Percentiles rank a stretch among this genome's conserved stretches.
These are phyloP conservation scores for Alternaria brassicicola DNA, from an alignment of 2,329 filamentous ascomycete species.

Conservation along the genomic window DNA sequence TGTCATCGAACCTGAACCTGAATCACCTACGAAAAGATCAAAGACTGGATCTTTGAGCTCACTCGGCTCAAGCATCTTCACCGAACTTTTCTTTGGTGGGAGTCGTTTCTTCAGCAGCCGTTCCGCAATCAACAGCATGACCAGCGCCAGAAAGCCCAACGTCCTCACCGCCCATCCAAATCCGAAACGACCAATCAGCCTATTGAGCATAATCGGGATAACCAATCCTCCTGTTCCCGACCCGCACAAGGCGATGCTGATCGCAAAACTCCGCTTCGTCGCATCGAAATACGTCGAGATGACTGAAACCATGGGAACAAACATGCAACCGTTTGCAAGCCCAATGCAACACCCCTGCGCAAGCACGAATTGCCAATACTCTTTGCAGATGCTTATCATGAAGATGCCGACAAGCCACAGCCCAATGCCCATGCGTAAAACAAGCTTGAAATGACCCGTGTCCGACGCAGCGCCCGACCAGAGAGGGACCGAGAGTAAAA, in stretches of 20 bases:
- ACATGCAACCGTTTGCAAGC: constrained; percentile 55
- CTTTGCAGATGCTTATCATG: constrained; percentile 20
- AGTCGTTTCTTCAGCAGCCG: constrained; percentile 25
- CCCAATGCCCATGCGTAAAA: constrained; percentile 33
- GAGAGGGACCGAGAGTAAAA: constrained; percentile 37
- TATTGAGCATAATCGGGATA: constrained; percentile 59
- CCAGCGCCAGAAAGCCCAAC: constrained; percentile 53
- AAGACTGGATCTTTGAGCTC: constrained; percentile 28
- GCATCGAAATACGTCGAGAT: constrained; percentile 48
- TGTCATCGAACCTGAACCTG: constrained; percentile 28
- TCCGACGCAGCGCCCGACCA: constrained; percentile 39
- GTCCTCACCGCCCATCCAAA: constrained; percentile 65
- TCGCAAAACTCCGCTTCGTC: constrained; percentile 50
- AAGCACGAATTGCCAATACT: constrained; percentile 34
- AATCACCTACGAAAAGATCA: constrained; percentile 21
- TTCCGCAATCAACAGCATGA: constrained; percentile 55
- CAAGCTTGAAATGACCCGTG: constrained; percentile 33
- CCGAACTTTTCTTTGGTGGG: constrained; percentile 23
- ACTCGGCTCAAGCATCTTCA: constrained; percentile 20
- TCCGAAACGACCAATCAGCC: constrained; percentile 61
- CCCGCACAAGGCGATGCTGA: constrained; percentile 53
- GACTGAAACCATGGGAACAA: constrained; percentile 61
- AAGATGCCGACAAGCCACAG: constrained; percentile 35
- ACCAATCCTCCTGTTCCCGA: constrained; percentile 52
- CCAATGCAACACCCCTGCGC: constrained; percentile 44